Evolutionary conservation across 805 yeast genomes (phyloP), one percentile per base, ranked within the genome.

Genomic region (Lachancea sp.): DNA sequence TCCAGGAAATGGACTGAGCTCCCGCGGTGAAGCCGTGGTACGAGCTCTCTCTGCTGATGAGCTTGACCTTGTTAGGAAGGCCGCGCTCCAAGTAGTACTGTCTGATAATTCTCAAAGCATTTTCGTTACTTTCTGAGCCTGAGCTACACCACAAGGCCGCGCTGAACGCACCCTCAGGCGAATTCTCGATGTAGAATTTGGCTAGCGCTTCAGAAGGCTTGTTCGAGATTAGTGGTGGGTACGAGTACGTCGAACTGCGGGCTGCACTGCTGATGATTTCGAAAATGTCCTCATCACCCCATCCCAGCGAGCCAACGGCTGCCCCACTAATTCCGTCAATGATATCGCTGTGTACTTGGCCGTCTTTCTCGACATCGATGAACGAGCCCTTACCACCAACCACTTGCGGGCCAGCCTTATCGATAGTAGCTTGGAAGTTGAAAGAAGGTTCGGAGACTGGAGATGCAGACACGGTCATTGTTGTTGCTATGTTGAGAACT

Each of bases 101-200:
- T 48, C 64, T 61, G 21, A 76, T 74, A 45, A 79, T 74, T 58
- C 77, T 78, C 54, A 79, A 50, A 4, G 82, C 81, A 31, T 78
- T 80, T 55, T 79, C 85, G 54, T 76, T 78, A 24, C 82, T 75
- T 58, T 78, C 85, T 20, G 83, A 68, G 12, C 87, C 87, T 7
- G 81, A 73, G 47, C 77, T 74, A 42, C 74, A 69, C 60, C 80
- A 67, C 34, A 67, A 44, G 12, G 69, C 73, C 18, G 70, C 60
- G 3, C 58, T 47, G 45, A 68, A 69, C 6, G 62, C 68, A 30
- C 58, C 63, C 29, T 60, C 49, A 40, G 70, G 70, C 13, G 71
- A 64, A 32, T 58, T 54, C 5, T 63, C 65, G 43, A 68, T 58
- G 36, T 65, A 70, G 58, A 63, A 68, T 38, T 65, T 53, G 20